These are phyloP conservation scores for Cymbopogon flexuosus DNA, from an alignment of 202 grass and related monocot species.

Conservation along the genomic window DNA sequence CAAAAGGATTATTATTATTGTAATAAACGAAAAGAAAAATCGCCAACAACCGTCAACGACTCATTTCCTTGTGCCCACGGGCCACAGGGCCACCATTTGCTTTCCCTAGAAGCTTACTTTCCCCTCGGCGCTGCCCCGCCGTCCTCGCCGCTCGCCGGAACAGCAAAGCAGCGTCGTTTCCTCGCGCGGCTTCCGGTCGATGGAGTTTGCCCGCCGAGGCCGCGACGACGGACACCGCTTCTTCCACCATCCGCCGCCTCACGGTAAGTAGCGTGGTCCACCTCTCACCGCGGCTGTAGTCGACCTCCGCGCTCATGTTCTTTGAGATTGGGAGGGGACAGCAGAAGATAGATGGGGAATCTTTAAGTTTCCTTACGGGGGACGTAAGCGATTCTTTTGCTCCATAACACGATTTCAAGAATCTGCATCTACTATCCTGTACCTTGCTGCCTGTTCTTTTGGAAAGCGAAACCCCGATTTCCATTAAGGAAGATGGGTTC, in stretches of 20 bases:
- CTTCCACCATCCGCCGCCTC: background rate
- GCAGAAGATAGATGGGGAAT: background rate
- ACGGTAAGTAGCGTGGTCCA: background rate
- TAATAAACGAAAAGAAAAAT: too few relatives aligned
- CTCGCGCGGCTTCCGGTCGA: background rate
- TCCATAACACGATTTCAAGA: background rate
- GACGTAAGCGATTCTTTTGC: background rate
- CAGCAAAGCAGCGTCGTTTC: background rate
- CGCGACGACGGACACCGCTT: background rate
- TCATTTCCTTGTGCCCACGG: background rate
- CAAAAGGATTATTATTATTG: too few relatives aligned
- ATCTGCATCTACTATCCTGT: background rate
- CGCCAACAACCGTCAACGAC: background rate
- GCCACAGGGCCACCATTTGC: background rate
- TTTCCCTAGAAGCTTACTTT: background rate
- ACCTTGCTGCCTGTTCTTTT: background rate
- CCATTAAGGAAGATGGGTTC: background rate
- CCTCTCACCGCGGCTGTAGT: background rate
- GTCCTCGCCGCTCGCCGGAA: background rate
- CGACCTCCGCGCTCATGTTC: background rate
- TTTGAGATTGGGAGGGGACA: background rate
- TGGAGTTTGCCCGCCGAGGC: slow-evolving; percentile 33
- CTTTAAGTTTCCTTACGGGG: background rate
- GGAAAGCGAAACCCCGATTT: background rate
- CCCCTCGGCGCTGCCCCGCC: background rate